These are phyloP conservation scores for Nematocida minor DNA, from an alignment of 371 early-diverging fungal species.

Conservation along the genomic window DNA sequence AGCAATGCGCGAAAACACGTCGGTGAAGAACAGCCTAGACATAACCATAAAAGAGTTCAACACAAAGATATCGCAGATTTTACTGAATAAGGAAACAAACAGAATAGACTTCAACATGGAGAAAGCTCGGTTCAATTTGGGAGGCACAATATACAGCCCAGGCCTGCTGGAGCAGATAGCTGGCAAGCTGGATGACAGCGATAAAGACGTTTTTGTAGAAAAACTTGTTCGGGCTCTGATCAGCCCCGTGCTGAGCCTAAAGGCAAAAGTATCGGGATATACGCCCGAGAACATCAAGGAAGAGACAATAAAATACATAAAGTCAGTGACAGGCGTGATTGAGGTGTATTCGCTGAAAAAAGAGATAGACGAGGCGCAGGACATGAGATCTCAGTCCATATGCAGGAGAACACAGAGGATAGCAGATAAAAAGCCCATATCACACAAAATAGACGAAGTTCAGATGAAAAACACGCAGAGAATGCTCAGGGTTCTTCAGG, in stretches of 20 bases:
- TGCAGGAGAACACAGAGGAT: conserved; percentile 16
- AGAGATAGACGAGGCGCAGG: conserved; percentile 53
- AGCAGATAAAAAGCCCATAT: not conserved
- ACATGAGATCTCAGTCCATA: conserved; percentile 50
- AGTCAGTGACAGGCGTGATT: conserved; percentile 33
- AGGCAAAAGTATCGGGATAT: conserved; percentile 21
- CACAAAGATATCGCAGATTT: not conserved
- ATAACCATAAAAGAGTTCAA: not conserved
- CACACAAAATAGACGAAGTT: conserved; percentile 9
- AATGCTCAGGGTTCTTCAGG: conserved; percentile 28
- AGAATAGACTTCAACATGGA: conserved; percentile 42
- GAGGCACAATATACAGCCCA: conserved; percentile 58
- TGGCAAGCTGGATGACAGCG: not conserved
- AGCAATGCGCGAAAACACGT: not conserved
- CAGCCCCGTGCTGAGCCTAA: conserved; percentile 39
- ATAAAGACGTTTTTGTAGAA: conserved; percentile 44
- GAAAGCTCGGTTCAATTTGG: conserved; percentile 54
- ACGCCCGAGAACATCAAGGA: conserved; percentile 50
- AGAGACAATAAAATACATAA: conserved; percentile 53
- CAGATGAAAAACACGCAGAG: conserved; percentile 18
- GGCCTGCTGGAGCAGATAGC: conserved; percentile 35
- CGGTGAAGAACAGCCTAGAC: conserved; percentile 1
- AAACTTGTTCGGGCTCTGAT: conserved; percentile 42
- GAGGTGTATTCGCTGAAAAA: conserved; percentile 32
- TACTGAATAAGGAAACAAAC: not conserved